Base-by-base conservation (phyloP, 2,329 filamentous ascomycete genomes). In the Calonectria hawksworthii region DNA sequence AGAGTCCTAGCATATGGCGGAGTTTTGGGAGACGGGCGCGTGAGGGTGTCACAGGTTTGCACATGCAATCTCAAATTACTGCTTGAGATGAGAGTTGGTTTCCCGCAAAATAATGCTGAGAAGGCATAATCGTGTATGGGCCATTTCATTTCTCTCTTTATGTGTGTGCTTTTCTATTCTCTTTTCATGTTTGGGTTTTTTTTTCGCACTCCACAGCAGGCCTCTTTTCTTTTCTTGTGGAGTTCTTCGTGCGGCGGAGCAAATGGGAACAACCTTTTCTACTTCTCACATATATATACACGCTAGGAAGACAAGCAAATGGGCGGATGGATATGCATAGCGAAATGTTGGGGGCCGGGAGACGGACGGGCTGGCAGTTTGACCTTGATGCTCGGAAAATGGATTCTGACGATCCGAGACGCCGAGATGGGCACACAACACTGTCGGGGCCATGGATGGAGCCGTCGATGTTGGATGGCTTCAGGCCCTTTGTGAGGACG, bases 1-100 rank as follows among this genome's bases (percentile, higher is more conserved):
- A 76, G 74, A 78, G 75, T 79, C 78, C 68, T 78, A 83, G 83
- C 83, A 85, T 85, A 80, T 76, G 80, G 76, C 79, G 83, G 83
- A 84, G 83, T 84, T 84, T 79, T 77, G 78, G 82, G 78, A 77
- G 79, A 79, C 68, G 69, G 76, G 79, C 78, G 74, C 67, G 74
- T 63, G 73, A 74, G 72, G 77, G 78, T 75, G 77, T 76, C 64
- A 73, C 61, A 71, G 75, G 75, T 74, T 79, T 76, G 73, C 76
- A 76, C 73, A 74, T 68, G 72, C 72, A 75, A 72, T 76, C 75
- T 74, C 66, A 75, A 66, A 75, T 70, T 67, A 73, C 69, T 73
- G 59, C 64, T 68, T 77, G 72, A 74, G 72, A 77, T 74, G 73
- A 75, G 74, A 76, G 75, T 70, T 63, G 67, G 61, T 32, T 50